Evolutionary conservation across 2,329 filamentous ascomycete genomes (phyloP), one percentile per base, ranked within the genome.

Genomic region (Aphanoascus verrucosus): DNA sequence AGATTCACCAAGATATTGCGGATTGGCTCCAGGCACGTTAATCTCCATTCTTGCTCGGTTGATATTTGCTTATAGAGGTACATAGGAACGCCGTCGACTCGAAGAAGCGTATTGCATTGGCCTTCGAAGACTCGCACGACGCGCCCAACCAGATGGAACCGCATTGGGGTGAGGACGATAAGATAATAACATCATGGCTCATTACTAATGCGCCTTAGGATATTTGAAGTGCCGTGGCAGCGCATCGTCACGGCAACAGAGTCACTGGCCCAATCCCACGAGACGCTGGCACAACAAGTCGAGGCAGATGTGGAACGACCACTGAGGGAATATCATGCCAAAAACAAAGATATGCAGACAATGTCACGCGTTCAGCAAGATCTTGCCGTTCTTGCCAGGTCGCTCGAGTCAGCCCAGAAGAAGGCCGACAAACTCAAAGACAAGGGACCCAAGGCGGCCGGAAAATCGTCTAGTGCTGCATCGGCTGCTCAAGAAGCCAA

Each of bases 201-300:
- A 28, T 44, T 59, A 37, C 56, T 52, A 35, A 46, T 17, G 12
- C 48, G 11, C 42, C 20, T 55, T 68, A 97, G 93, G 58, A 82
- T 95, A 60, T 97, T 98, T 68, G 84, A 90, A 60, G 76, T 81
- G 54, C 88, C 93, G 65, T 98, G 93, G 93, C 84, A 86, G 67
- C 88, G 85, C 67, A 86, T 98, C 59, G 75, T 94, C 57, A 80
- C 81, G 61, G 84, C 89, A 42, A 84, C 87, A 64, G 86, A 93
- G 60, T 77, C 83, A 56, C 80, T 94, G 59, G 91, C 93, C 56
- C 79, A 84, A 57, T 88, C 90, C 28, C 93, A 98, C 71, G 82
- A 87, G 63, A 76, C 81, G 35, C 83, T 96, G 57, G 84, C 88
- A 55, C 77, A 83, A 59, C 85, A 85, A 64, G 86, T 98, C 68